phyloP scores from a whole-genome alignment of 2,329 filamentous ascomycete species.

The Clonostachys chloroleuca region DNA sequence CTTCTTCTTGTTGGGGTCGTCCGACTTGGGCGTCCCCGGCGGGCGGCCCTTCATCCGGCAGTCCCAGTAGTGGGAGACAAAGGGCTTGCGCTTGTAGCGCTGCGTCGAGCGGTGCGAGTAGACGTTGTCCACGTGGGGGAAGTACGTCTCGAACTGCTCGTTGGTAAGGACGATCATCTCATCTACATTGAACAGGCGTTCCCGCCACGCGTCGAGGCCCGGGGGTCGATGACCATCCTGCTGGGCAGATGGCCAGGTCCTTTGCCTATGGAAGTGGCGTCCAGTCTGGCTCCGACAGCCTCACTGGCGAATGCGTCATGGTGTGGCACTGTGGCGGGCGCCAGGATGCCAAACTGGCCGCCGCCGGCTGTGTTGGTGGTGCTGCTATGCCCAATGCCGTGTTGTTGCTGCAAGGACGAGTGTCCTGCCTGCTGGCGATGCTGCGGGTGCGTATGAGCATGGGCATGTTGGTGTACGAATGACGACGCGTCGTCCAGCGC shows the following conservation, averaged over 20 bases:
- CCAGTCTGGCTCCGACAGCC: slow-evolving; percentile 24
- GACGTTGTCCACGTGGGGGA: slow-evolving; percentile 79
- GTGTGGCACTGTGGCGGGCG: slow-evolving; percentile 15
- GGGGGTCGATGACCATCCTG: slow-evolving; percentile 63
- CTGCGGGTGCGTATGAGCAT: slow-evolving; percentile 8
- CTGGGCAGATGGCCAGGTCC: slow-evolving; percentile 35
- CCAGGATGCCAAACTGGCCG: slow-evolving; percentile 42
- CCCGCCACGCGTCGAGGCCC: slow-evolving; percentile 63
- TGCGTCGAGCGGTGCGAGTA: slow-evolving; percentile 83
- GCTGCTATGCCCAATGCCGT: slow-evolving; percentile 2
- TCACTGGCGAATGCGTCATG: slow-evolving; percentile 12
- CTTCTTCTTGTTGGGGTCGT: slow-evolving; percentile 79
- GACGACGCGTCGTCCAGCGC: no score
- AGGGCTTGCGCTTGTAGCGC: slow-evolving; percentile 76
- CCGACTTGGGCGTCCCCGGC: slow-evolving; percentile 73
- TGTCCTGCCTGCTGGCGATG: slow-evolving; percentile 2
- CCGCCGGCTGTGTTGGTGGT: slow-evolving; percentile 3
- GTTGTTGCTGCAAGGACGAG: slow-evolving; percentile 5
- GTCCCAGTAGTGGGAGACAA: slow-evolving; percentile 81
- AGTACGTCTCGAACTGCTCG: slow-evolving; percentile 78
- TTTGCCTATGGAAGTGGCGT: not conserved
- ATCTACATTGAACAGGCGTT: slow-evolving; percentile 71
- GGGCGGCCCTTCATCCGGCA: slow-evolving; percentile 77
- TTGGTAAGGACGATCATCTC: slow-evolving; percentile 68
- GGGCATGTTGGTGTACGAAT: slow-evolving; percentile 5